Base-by-base conservation (phyloP, 352 stramenopile species). In the Globisporangium paroecandrum region DNA sequence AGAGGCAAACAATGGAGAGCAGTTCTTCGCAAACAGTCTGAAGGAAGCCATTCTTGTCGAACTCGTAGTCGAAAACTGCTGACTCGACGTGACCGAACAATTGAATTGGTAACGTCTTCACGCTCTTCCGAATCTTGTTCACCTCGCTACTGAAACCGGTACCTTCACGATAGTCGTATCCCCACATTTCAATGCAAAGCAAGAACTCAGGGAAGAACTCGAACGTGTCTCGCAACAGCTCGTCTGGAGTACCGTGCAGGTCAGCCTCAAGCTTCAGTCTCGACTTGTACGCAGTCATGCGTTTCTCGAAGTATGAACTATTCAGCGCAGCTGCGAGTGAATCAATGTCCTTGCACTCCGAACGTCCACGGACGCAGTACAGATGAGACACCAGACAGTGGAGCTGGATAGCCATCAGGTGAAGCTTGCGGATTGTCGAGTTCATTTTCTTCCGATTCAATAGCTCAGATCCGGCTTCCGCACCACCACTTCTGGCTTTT, bases 371-470 rank as follows among this genome's bases (percentile, higher is more conserved):
- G 0, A 91, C 46, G 55, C 85, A 91, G 70, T 89, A 91, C 8
- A 93, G 36, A 64, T 93, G 83, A 1, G 78, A 87, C 10, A 93
- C 73, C 5, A 93, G 65, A 18, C 81, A 89, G 62, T 93, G 85
- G 12, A 93, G 51, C 60, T 93, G 85, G 58, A 93, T 87, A 0
- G 83, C 85, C 36, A 93, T 83, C 15, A 93, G 72, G 66, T 93
- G 85, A 25, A 93, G 64, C 62, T 93, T 93, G 4, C 85, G 83
- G 36, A 93, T 90, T 20, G 85, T 91, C 22, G 85, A 91, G 69
- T 93, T 93, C 75, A 91, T 83, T 64, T 93, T 93, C 74, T 91
- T 91, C 25, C 85, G 85, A 53, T 80, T 93, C 38, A 91, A 71
- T 4, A 87, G 60, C 46, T 90, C 81, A 47, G 87, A 82, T 3